Evolutionary conservation across 495 filamentous ascomycete species (phyloP).

Genomic region (Astrothelium macrocarpum): DNA sequence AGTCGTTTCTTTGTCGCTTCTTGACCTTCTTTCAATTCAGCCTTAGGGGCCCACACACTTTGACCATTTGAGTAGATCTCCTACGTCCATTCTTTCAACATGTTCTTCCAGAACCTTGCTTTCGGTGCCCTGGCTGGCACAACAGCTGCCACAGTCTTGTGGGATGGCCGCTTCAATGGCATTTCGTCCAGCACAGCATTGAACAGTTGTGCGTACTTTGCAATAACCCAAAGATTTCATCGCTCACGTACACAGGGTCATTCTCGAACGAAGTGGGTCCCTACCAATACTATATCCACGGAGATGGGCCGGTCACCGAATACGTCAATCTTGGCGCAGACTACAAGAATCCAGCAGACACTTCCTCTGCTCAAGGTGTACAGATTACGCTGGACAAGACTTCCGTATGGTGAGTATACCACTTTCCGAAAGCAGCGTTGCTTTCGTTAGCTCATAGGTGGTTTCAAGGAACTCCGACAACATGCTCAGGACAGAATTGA

Average conservation of each 20-base stretch:
- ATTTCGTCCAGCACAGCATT: constrained; percentile 41
- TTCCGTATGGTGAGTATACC: constrained; percentile 29
- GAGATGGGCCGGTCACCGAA: constrained; percentile 40
- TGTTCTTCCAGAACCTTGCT: constrained; percentile 8
- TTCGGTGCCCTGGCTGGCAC: constrained; percentile 11
- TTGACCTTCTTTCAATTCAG: not conserved
- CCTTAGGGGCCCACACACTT: not conserved
- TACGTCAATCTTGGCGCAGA: constrained; percentile 46
- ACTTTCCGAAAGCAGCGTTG: not conserved
- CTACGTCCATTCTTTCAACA: constrained; percentile 15
- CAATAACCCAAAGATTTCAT: not conserved
- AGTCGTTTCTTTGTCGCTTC: not conserved
- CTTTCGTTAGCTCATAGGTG: not conserved
- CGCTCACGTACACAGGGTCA: constrained; percentile 35
- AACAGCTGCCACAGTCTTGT: constrained; percentile 37
- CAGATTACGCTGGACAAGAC: constrained; percentile 57
- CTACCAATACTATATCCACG: constrained; percentile 70
- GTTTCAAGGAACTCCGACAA: constrained; percentile 6
- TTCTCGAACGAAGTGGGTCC: constrained; percentile 56
- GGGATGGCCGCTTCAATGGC: constrained; percentile 55
- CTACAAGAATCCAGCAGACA: constrained; percentile 61
- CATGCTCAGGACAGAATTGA: constrained; percentile 49
- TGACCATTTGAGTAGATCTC: not conserved
- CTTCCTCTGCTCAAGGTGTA: constrained; percentile 50
- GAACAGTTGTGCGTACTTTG: constrained; percentile 32